Base-by-base conservation (phyloP, 495 filamentous ascomycete species). In the Xylaria sp. region DNA sequence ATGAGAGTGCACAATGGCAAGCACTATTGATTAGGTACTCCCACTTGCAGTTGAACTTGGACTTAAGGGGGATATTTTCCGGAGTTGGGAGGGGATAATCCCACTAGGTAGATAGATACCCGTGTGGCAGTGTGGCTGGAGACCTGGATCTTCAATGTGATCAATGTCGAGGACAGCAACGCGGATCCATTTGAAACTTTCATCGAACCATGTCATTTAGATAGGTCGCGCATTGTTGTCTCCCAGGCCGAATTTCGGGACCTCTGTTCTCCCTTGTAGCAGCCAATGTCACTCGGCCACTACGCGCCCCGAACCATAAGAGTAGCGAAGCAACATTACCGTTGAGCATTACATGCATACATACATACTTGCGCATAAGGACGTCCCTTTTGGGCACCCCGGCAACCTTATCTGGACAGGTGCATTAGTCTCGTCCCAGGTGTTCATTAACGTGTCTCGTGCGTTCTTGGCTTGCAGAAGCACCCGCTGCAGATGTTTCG, bases 361-460 rank as follows among this genome's bases (percentile, higher is more conserved):
- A 37, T 37, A 37, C 35, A 12, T 3, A 15, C 5, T 15, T 5
- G 11, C 33, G 59, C 59, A 62, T 62, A 8, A 43, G 37, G 33
- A 21, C 33, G 57, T 59, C 57, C 57, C 17, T 62, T 24, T 44
- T 14, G 53, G 52, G 65, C 26, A 9, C 31, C 44, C 17, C 24
- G n/a, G 31, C 19, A 66, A 59, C 61, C 48, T 59, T 66, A 65
- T 66, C 48, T 29, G 50, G 61, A 58, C 50, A 59, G 69, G 50
- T 71, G 69, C 69, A 71, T 71, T 71, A 71, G 69, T 61, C 14
- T 72, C 43, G 64, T 72, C 64, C 70, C 63, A 72, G 70, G 67
- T 68, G 72, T 66, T 73, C 68, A 37, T 64, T 66, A 61, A 46
- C 66, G 59, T 73, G 68, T 70, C 72, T 74, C 73, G 68, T 70